A percentile compares a stretch with the other conserved stretches of the same genome.
Conservation (phyloP, 1,139 yeast species). For the Kodamaea sp. region DNA sequence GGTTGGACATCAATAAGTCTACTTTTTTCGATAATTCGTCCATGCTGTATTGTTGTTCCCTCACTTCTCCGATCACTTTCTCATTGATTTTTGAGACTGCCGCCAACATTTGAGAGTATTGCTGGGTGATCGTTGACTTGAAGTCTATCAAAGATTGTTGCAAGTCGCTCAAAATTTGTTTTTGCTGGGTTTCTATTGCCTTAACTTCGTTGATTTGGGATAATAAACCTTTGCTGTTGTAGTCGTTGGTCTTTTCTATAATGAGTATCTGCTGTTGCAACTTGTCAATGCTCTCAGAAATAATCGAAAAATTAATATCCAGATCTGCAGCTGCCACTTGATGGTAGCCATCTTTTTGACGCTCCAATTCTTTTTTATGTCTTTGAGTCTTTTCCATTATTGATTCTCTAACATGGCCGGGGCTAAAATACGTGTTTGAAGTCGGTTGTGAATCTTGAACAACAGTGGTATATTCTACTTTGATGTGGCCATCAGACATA, state of each 20-base stretch:
- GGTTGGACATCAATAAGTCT: conserved; percentile 44
- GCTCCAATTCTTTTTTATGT: conserved; percentile 22
- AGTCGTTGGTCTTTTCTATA: conserved; percentile 9
- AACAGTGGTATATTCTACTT: conserved; percentile 24
- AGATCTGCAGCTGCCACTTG: background rate
- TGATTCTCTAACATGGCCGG: conserved; percentile 34
- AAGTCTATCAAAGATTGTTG: conserved; percentile 24
- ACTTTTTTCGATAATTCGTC: conserved; percentile 41
- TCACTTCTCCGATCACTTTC: conserved; percentile 45
- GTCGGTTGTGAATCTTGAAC: conserved; percentile 15
- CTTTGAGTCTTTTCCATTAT: conserved; percentile 39
- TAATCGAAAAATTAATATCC: background rate
- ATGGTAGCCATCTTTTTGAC: conserved; percentile 1
- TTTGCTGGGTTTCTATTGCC: conserved; percentile 19
- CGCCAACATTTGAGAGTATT: conserved; percentile 35
- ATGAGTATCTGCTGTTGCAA: conserved; percentile 6
- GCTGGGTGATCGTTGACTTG: conserved; percentile 30
- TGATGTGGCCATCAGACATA: conserved; percentile 45
- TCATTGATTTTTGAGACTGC: conserved; percentile 39
- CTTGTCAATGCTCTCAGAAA: conserved; percentile 1
- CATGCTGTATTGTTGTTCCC: conserved; percentile 42
- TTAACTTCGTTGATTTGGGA: conserved; percentile 21
- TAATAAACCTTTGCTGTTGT: conserved; percentile 12
- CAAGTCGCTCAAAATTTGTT: conserved; percentile 17
- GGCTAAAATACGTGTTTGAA: conserved; percentile 10